Conservation (phyloP, 1,284 basidiomycete genomes). For the Pseudozyma hubeiensis region DNA sequence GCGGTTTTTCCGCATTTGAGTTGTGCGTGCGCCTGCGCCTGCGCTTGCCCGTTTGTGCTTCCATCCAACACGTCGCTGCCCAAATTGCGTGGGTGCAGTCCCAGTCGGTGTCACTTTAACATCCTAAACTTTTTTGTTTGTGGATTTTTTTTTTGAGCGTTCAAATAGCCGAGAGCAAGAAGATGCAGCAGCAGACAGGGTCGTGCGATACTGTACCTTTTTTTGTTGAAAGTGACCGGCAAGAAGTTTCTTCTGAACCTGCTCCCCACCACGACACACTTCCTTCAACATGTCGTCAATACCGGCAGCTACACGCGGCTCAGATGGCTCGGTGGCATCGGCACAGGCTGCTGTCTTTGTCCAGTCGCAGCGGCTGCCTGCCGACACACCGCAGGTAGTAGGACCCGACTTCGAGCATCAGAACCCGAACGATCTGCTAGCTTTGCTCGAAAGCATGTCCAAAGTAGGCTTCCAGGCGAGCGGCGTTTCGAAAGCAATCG, state of each 20-base stretch:
- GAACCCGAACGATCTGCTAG: conserved; percentile 74
- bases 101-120: not conserved
- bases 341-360: conserved; percentile 59
- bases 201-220: conserved; percentile 20
- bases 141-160: conserved; percentile 17
- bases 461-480: conserved; percentile 96
- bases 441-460: conserved; percentile 82
- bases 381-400: conserved; percentile 72
- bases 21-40: too few species aligned
- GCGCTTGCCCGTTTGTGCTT: not conserved
- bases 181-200: conserved; percentile 10
- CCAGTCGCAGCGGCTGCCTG: conserved; percentile 50
- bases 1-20: conserved; percentile 1
- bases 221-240: not conserved
- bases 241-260: not conserved
- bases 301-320: not conserved
- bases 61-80: not conserved
- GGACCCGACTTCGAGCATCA: conserved; percentile 87
- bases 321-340: conserved; percentile 22
- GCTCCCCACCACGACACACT: not conserved
- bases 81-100: not conserved
- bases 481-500: conserved; percentile 86
- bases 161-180: conserved; percentile 21
- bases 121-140: not conserved
- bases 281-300: conserved; percentile 3